phyloP scores from a whole-genome alignment of 2,329 filamentous ascomycete genomes.

The Apiospora arundinis region DNA sequence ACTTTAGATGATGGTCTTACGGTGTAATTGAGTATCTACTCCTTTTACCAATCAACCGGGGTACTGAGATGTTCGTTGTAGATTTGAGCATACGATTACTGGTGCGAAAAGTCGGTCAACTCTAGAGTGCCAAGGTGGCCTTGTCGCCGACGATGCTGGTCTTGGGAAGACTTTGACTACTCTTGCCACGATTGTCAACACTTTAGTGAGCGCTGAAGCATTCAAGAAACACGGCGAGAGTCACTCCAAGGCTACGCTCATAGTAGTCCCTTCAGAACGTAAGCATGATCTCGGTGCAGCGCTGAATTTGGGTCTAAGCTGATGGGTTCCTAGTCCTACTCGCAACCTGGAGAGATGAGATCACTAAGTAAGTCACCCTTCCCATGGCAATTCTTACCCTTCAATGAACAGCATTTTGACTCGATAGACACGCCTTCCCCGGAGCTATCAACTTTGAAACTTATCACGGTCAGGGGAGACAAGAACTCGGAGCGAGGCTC shows the following conservation, averaged over 20 bases:
- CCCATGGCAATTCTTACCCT: not conserved
- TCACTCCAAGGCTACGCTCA: not conserved
- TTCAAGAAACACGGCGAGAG: not conserved
- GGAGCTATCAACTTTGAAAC: conserved; percentile 13
- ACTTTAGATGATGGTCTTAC: not conserved
- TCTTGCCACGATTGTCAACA: not conserved
- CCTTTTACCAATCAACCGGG: not conserved
- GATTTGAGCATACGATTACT: not conserved
- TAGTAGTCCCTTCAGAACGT: conserved; percentile 21
- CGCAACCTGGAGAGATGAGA: conserved; percentile 20
- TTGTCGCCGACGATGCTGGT: not conserved
- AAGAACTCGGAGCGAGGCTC: not conserved
- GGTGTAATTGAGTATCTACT: not conserved
- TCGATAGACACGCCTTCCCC: not conserved
- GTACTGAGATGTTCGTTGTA: not conserved
- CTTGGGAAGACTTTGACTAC: conserved; percentile 1
- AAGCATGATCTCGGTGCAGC: not conserved
- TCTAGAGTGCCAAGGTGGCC: not conserved
- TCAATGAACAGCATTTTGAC: not conserved
- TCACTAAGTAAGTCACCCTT: not conserved
- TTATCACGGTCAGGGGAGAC: conserved; percentile 17
- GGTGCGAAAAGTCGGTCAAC: not conserved
- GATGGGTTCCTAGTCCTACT: not conserved
- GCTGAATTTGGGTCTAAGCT: not conserved
- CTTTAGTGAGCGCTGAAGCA: not conserved